Base-by-base conservation (phyloP, 495 filamentous ascomycete genomes). In the Tuber melanosporum region DNA sequence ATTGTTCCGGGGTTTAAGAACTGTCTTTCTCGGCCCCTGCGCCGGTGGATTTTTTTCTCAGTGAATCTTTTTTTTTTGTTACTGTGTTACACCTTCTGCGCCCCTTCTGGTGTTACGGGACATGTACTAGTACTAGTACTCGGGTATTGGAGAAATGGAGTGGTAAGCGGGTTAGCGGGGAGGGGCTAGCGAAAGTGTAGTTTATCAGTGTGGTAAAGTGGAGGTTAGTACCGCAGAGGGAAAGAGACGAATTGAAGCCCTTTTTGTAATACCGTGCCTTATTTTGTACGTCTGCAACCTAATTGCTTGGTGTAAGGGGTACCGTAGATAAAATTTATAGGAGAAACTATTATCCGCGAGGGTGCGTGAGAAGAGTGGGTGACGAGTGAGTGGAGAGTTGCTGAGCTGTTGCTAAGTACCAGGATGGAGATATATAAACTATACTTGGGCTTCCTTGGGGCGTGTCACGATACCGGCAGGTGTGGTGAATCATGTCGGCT, bases 281-380 rank as follows among this genome's bases (percentile, higher is more conserved):
- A 15, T 66, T 32, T 66, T 32, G 57, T 66, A 6, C 26, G 26
- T 26, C 26, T 15, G 12, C 12, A 14, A 3, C n/a, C n/a, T 6
- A 17, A 32, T 36, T 26, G n/a, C 57, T 66, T 66, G 57, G 57
- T 66, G 57, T 12, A 66, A 17, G 17, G n/a, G 57, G 12, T n/a
- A n/a, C n/a, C n/a, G n/a, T 15, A 66, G n/a, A 26, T 17, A 66
- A 32, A 62, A 66, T 26, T 32, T 0, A 36, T 66, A 66, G 57
- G 57, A 66, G 57, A 66, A 66, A 66, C 57, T 66, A 66, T 66
- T 66, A 32, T 66, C 57, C 57, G 57, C 17, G 57, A 66, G 57
- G 57, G 0, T 32, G 26, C 5, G 57, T 66, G 22, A n/a, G 49
- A 57, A n/a, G 49, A 57, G 32, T 32, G 32, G 32, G 32, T 32